phyloP scores from a whole-genome alignment of 129 eudicot species.

The Gnaphalium uliginosum region DNA sequence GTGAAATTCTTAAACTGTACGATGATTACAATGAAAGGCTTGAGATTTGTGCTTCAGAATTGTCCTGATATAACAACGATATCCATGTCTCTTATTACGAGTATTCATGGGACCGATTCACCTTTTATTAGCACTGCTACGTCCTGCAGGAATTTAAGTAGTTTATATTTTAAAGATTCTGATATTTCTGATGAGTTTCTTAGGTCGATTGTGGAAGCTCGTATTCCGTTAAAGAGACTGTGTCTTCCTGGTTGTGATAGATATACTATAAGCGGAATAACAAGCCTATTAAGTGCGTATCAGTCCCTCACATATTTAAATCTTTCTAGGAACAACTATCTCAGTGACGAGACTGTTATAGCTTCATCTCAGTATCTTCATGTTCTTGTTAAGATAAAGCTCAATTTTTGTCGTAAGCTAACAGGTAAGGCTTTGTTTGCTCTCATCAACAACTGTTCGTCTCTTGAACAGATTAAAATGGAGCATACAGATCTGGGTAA shows the following conservation, averaged over 20 bases:
- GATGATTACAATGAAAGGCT: conserved; percentile 38
- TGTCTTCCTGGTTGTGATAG: conserved; percentile 30
- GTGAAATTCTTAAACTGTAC: conserved; percentile 37
- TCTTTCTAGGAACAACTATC: conserved; percentile 25
- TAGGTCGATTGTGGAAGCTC: conserved; percentile 34
- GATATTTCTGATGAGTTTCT: conserved; percentile 50
- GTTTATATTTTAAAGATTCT: conserved; percentile 39
- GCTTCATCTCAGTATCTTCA: conserved; percentile 41
- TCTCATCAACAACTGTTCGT: conserved; percentile 42
- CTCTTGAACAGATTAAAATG: conserved; percentile 46
- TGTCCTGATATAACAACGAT: conserved; percentile 34
- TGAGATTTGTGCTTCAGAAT: conserved; percentile 42
- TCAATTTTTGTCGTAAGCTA: conserved; percentile 38
- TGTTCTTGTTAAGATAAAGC: conserved; percentile 39
- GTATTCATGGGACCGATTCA: conserved; percentile 7
- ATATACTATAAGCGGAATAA: conserved; percentile 45
- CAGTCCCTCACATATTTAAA: conserved; percentile 42
- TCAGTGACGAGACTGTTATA: conserved; percentile 34
- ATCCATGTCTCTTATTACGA: conserved; percentile 21
- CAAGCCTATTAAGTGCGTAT: conserved; percentile 35
- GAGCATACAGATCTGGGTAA: conserved; percentile 37
- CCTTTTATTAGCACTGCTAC: conserved; percentile 11
- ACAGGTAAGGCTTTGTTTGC: conserved; percentile 38
- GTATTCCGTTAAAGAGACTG: conserved; percentile 46
- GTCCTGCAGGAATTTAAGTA: conserved; percentile 33